Percentiles rank a stretch among this genome's conserved stretches.
phyloP scores from a whole-genome alignment of 345 rosid genomes.

The Euphorbia peplus region DNA sequence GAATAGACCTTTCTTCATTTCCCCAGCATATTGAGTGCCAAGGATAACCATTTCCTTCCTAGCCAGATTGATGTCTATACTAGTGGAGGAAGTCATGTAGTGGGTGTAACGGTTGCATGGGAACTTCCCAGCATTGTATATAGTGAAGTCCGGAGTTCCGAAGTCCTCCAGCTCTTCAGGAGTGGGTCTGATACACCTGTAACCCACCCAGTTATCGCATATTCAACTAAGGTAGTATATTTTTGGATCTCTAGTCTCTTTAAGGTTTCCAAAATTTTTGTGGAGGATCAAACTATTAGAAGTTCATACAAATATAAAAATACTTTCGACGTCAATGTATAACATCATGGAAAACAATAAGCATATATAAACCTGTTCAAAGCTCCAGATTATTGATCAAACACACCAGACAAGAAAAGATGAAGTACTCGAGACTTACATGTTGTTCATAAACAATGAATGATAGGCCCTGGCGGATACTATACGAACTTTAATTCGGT shows the following conservation, averaged over 20 bases:
- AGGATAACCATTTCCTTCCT: slow-evolving; percentile 98
- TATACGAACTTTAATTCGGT: slow-evolving; percentile 91
- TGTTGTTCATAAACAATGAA: slow-evolving; percentile 97
- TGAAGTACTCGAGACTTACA: slow-evolving; percentile 51
- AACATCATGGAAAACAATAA: not conserved
- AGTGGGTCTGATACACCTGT: slow-evolving; percentile 99
- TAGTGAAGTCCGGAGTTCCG: slow-evolving; percentile 95
- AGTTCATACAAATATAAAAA: slow-evolving; percentile 1
- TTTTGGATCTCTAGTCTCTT: slow-evolving; percentile 15
- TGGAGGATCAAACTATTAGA: not conserved
- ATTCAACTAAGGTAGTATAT: slow-evolving; percentile 39
- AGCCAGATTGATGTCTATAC: slow-evolving; percentile 84
- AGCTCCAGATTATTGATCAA: not conserved
- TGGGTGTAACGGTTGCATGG: slow-evolving; percentile 98
- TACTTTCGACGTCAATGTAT: not conserved
- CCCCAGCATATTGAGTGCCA: slow-evolving; percentile 97
- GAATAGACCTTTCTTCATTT: slow-evolving; percentile 99
- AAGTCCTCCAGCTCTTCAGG: slow-evolving; percentile 92
- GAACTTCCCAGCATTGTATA: slow-evolving; percentile 97
- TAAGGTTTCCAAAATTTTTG: not conserved
- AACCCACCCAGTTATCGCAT: slow-evolving; percentile 45
- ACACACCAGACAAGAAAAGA: not conserved
- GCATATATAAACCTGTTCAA: not conserved
- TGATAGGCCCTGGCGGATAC: slow-evolving; percentile 98
- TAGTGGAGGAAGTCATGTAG: slow-evolving; percentile 98